These are phyloP conservation scores for Xylona heveae DNA, from an alignment of 495 filamentous ascomycete genomes.

Conservation along the genomic window DNA sequence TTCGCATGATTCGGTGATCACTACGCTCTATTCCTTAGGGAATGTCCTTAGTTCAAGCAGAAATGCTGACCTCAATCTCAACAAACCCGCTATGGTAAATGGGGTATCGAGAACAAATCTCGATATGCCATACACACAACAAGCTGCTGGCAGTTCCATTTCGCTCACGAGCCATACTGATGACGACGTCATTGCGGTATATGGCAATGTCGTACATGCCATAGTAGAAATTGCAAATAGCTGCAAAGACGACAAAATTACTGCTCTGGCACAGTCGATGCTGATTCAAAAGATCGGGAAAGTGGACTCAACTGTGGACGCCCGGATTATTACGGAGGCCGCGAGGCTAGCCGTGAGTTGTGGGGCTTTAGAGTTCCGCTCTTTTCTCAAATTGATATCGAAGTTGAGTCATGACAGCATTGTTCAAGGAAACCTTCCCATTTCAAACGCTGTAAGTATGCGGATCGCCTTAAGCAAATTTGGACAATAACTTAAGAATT, in stretches of 20 bases:
- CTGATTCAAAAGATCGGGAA: conserved; percentile 81
- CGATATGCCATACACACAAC: conserved; percentile 24
- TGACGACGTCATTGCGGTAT: conserved; percentile 48
- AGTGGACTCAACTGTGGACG: conserved; percentile 52
- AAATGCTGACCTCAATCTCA: conserved; percentile 11
- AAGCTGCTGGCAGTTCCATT: conserved; percentile 51
- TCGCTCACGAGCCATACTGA: conserved; percentile 50
- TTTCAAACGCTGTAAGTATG: conserved; percentile 39
- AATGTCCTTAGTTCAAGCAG: conserved; percentile 61
- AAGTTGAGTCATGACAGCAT: conserved; percentile 50
- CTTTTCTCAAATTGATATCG: conserved; percentile 63
- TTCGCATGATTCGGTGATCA: conserved; percentile 83
- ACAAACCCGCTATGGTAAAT: conserved; percentile 13
- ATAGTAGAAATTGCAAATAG: conserved; percentile 69
- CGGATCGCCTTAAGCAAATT: background rate
- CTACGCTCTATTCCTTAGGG: conserved; percentile 80
- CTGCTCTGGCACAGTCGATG: conserved; percentile 87
- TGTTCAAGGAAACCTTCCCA: conserved; percentile 34
- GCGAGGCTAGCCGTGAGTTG: conserved; percentile 56
- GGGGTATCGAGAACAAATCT: no score
- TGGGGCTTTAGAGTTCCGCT: conserved; percentile 55
- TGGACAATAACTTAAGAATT: conserved; percentile 1
- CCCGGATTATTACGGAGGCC: conserved; percentile 62
- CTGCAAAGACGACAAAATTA: conserved; percentile 77
- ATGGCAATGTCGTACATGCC: conserved; percentile 67